Evolutionary conservation across 331 rosid genomes (phyloP).

Genomic region (Spiraea crenata): DNA sequence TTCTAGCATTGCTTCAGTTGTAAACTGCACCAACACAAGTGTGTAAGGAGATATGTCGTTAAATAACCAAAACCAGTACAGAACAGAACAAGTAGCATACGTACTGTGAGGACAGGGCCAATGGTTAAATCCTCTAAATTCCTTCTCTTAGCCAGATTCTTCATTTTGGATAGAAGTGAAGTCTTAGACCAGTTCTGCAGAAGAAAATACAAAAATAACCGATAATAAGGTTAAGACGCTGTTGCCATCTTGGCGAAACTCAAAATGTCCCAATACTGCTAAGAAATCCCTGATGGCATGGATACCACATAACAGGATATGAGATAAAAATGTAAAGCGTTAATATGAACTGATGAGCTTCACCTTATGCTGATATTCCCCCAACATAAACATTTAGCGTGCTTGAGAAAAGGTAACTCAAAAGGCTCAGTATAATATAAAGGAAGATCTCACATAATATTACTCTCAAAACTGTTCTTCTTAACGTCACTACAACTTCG

Average conservation of each 20-base stretch:
- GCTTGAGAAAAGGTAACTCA: neutral
- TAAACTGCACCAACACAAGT: conserved; percentile 43
- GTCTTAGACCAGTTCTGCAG: conserved; percentile 79
- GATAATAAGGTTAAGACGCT: neutral
- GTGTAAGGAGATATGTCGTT: neutral
- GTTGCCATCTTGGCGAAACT: neutral
- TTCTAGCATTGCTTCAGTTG: conserved; percentile 70
- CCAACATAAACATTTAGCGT: too few species aligned
- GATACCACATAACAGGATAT: conserved; percentile 4
- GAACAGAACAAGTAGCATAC: conserved; percentile 21
- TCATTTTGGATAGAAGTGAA: conserved; percentile 68
- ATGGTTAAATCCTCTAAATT: conserved; percentile 76
- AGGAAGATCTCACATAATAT: neutral
- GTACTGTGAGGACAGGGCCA: conserved; percentile 91
- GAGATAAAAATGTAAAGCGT: neutral
- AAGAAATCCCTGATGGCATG: neutral
- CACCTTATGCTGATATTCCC: too few species aligned
- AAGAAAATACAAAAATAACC: conserved; percentile 21
- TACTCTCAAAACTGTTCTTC: too few species aligned
- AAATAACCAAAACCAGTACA: neutral
- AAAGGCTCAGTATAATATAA: neutral
- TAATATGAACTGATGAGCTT: too few species aligned
- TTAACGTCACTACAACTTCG: too few species aligned
- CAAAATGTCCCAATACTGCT: neutral
- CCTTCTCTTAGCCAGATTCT: conserved; percentile 83